Evolutionary conservation across 176 grass and related monocot species (phyloP).

Genomic region (Dendrocalamus sinicus): DNA sequence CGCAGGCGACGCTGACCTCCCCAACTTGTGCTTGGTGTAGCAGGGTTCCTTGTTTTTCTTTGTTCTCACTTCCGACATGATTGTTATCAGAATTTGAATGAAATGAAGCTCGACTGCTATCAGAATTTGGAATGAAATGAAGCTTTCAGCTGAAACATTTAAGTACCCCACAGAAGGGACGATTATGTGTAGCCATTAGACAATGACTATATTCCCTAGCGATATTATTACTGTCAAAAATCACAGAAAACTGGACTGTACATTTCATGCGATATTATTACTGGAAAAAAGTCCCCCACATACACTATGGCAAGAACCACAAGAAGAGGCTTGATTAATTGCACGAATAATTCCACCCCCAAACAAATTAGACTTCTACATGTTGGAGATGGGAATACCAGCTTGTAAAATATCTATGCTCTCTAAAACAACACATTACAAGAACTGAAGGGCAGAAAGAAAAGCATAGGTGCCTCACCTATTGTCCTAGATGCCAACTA

Average conservation of each 20-base stretch:
- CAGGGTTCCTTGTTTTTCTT: no score
- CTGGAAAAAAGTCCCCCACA: background rate
- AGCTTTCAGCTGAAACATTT: background rate
- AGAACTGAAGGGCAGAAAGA: conserved; percentile 13
- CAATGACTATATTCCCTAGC: background rate
- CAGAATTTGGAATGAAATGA: background rate
- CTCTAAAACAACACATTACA: conserved; percentile 18
- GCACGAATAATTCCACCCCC: background rate
- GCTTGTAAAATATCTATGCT: background rate
- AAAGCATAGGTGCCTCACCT: conserved; percentile 23
- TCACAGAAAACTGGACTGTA: background rate
- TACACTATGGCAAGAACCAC: background rate
- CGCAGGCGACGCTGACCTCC: no score
- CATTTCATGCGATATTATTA: conserved; percentile 22
- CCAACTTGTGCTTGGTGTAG: no score
- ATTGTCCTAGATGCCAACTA: conserved; percentile 45
- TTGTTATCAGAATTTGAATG: background rate
- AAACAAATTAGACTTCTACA: conserved; percentile 39
- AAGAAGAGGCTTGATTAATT: background rate
- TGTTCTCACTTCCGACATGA: no score
- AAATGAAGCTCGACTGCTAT: background rate
- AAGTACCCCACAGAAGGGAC: no score
- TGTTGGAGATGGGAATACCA: background rate
- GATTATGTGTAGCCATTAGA: background rate
- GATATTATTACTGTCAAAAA: background rate